A percentile compares a stretch with the other conserved stretches of the same genome.
phyloP scores from a whole-genome alignment of 2,329 filamentous ascomycete species.

The Diaporthe helianthi region DNA sequence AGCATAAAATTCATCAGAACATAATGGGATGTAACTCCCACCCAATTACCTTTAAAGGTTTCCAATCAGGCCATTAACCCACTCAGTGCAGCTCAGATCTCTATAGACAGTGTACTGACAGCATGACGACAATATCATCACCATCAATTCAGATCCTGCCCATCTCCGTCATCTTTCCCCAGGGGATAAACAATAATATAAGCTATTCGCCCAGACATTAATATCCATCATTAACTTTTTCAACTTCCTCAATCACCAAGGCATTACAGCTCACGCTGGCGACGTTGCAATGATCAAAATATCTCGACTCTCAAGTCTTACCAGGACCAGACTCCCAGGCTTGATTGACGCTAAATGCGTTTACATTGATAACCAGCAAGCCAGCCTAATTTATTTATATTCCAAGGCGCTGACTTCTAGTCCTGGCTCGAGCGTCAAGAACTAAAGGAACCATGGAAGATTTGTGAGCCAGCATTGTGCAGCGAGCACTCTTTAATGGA shows the following conservation, averaged over 20 bases:
- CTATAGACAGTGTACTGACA: not conserved
- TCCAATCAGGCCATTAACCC: not conserved
- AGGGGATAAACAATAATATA: not conserved
- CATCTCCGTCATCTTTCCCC: not conserved
- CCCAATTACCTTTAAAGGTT: too few relatives aligned
- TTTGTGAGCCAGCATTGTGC: not conserved
- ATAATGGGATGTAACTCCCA: too few relatives aligned
- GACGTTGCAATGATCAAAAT: not conserved
- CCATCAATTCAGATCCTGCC: not conserved
- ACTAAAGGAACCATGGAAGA: not conserved
- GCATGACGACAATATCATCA: not conserved
- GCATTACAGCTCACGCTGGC: not conserved
- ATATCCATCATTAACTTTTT: not conserved
- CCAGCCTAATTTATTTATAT: not conserved
- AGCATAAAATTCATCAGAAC: too few relatives aligned
- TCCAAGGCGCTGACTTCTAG: not conserved
- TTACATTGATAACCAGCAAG: not conserved
- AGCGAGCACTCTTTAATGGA: conserved; percentile 6
- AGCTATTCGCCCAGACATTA: not conserved
- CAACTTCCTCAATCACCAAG: not conserved
- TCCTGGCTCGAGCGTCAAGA: not conserved
- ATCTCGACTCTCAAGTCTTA: not conserved
- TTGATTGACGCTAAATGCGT: not conserved
- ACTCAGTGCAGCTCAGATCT: not conserved
- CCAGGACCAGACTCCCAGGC: not conserved